phyloP scores from a whole-genome alignment of 2,329 filamentous ascomycete species.

The Neoascochyta sp. region DNA sequence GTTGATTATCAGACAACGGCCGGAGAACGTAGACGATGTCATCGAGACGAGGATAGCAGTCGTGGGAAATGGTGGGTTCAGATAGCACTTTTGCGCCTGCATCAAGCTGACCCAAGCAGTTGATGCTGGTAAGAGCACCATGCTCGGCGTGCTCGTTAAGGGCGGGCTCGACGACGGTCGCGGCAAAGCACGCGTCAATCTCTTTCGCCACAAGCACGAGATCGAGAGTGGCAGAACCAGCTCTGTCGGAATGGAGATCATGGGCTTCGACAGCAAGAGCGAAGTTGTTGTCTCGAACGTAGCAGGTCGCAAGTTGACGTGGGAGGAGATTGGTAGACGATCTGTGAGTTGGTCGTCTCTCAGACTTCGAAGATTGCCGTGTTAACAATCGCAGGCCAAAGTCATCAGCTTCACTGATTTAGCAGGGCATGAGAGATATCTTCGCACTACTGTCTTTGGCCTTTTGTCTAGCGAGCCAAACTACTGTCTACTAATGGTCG shows the following conservation, averaged over 20 bases:
- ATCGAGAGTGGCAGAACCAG: constrained; percentile 93
- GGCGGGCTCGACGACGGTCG: constrained; percentile 91
- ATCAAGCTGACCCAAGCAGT: constrained; percentile 49
- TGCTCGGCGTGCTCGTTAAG: constrained; percentile 93
- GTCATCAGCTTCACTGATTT: constrained; percentile 96
- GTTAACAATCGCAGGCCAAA: constrained; percentile 58
- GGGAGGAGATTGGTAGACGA: constrained; percentile 95
- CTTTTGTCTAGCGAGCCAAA: constrained; percentile 92
- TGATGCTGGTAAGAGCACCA: constrained; percentile 93
- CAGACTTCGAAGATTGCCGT: not conserved
- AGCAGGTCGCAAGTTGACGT: constrained; percentile 82
- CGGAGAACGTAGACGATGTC: constrained; percentile 73
- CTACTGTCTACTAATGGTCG: constrained; percentile 97
- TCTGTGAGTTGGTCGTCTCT: constrained; percentile 50
- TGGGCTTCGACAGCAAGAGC: constrained; percentile 89
- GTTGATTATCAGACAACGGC: constrained; percentile 72
- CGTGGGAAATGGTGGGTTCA: constrained; percentile 76
- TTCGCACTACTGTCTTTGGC: constrained; percentile 94
- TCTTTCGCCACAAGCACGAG: constrained; percentile 97
- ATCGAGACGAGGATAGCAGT: constrained; percentile 96
- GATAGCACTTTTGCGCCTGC: not conserved
- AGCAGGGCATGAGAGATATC: constrained; percentile 90
- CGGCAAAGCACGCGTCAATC: constrained; percentile 87
- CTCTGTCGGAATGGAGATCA: constrained; percentile 94
- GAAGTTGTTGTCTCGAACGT: constrained; percentile 77